A percentile compares a stretch with the other conserved stretches of the same genome.
Evolutionary conservation across 345 rosid genomes (phyloP).

Genomic region (Acer yangbiense): DNA sequence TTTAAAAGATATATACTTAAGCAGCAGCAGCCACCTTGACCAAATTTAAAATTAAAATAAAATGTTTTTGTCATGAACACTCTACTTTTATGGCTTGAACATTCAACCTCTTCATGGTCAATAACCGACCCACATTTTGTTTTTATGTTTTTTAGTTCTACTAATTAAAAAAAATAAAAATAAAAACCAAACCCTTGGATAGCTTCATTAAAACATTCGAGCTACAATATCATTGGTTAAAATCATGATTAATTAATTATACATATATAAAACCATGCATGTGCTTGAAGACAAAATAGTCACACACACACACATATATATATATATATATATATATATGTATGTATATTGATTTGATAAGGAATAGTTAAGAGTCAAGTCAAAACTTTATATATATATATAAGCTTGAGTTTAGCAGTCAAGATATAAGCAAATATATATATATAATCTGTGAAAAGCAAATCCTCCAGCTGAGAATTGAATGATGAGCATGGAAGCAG

Average conservation of each 20-base stretch:
- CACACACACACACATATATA: too few species aligned
- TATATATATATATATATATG: too few species aligned
- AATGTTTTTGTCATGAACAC: too few species aligned
- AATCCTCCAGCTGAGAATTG: background rate
- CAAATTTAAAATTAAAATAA: too few species aligned
- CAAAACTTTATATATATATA: background rate
- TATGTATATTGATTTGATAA: background rate
- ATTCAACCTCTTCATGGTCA: too few species aligned
- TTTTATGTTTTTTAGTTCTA: background rate
- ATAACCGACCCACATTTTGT: background rate
- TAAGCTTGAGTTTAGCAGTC: background rate
- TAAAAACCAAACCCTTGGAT: background rate
- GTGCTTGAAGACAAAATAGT: background rate
- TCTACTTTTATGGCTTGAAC: too few species aligned
- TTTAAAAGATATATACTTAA: too few species aligned
- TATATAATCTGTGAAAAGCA: background rate
- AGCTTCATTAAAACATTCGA: background rate
- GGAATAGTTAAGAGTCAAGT: slow-evolving; percentile 1
- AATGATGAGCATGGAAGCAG: background rate
- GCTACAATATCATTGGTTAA: background rate
- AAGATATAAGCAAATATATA: background rate
- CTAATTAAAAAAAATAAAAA: background rate
- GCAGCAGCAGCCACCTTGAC: too few species aligned
- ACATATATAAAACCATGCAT: background rate
- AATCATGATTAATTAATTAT: too few species aligned